A percentile compares a stretch with the other conserved stretches of the same genome.
Conservation (phyloP, 2,329 filamentous ascomycete species). For the Colletotrichum ledebouriae region DNA sequence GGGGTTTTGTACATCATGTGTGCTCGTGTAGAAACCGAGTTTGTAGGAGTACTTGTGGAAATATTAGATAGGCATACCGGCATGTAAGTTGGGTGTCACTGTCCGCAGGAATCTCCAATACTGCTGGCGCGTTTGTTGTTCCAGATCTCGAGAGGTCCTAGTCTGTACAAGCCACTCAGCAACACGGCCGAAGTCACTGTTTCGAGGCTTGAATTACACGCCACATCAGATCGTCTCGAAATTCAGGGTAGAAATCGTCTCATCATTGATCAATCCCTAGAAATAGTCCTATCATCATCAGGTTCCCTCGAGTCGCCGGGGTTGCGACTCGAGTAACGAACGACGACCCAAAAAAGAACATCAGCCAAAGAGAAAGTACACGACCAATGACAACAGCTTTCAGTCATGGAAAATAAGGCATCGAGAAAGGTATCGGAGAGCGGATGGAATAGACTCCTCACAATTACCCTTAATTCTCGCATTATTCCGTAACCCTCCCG, state of each 20-base stretch:
- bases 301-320: conserved; percentile 23
- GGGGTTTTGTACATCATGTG: conserved; percentile 2
- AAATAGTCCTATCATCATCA: conserved; percentile 13
- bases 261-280: conserved; percentile 38
- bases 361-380: no score
- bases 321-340: not conserved
- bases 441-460: not conserved
- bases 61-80: no score
- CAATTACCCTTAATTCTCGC: conserved; percentile 7
- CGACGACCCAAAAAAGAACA: not conserved
- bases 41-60: not conserved
- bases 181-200: no score
- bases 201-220: not conserved
- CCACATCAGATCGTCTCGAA: not conserved
- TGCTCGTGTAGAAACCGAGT: not conserved
- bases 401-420: not conserved
- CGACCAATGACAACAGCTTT: not conserved
- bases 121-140: no score
- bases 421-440: not conserved
- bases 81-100: no score
- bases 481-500: not conserved
- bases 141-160: no score
- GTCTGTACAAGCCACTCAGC: no score
- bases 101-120: no score
- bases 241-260: conserved; percentile 37